These are phyloP conservation scores for Begonia peltatifolia DNA, from an alignment of 306 rosid species.

Conservation along the genomic window DNA sequence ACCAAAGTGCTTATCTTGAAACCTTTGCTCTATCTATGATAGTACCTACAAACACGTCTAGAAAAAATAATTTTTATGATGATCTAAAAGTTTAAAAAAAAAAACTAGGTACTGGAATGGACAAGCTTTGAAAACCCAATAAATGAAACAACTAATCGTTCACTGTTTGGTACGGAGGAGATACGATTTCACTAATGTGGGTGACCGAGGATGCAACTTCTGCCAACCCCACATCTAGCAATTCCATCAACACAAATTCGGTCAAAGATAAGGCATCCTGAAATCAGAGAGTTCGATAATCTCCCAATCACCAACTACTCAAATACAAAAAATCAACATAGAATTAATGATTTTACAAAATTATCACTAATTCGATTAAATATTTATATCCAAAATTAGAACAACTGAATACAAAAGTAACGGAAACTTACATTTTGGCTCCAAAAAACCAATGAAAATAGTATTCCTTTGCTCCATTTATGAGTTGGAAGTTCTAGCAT, in stretches of 20 bases:
- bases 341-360: background rate
- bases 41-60: constrained; percentile 33
- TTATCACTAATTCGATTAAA: background rate
- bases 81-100: constrained; percentile 1
- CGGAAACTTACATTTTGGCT: background rate
- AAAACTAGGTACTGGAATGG: background rate
- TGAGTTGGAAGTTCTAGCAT: too few species aligned
- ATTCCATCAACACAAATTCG: constrained; percentile 80
- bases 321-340: too few species aligned
- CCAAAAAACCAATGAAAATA: background rate
- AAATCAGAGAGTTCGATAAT: background rate
- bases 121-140: background rate
- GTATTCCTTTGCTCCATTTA: background rate
- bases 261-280: constrained; percentile 76
- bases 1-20: constrained; percentile 39
- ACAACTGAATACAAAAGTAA: background rate
- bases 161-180: constrained; percentile 88
- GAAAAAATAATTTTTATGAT: constrained; percentile 13
- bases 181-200: constrained; percentile 63
- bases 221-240: constrained; percentile 59
- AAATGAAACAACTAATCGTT: constrained; percentile 1
- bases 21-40: constrained; percentile 55
- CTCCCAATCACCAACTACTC: too few species aligned
- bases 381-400: background rate
- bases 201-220: constrained; percentile 53